Base-by-base conservation (phyloP, 345 rosid species). In the Aegle marmelos region DNA sequence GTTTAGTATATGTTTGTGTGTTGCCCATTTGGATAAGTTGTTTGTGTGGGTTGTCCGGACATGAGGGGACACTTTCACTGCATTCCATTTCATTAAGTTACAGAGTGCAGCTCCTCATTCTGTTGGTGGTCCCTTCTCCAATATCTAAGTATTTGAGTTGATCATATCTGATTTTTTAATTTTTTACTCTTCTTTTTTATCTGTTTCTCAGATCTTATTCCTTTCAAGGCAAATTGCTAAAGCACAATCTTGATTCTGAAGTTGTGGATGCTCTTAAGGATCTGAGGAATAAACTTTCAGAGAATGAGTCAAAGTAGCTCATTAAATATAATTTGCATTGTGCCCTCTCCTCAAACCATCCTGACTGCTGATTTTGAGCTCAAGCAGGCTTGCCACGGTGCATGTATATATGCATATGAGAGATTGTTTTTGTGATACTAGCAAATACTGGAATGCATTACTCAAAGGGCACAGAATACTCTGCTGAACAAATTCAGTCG, bases 241-340 rank as follows among this genome's bases (percentile, higher is more conserved):
- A 93, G 85, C 92, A 95, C 86, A 92, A 92, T 87, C 95, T 95
- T 75, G 91, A 93, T 82, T 80, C 95, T n/a, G 90, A 89, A 87
- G 98, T 93, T 3, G 94, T 92, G 1, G 97, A 86, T 81, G 98
- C 98, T 69, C 94, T 95, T 34, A 92, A 90, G 84, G 97, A 92
- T 85, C 76, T 93, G 68, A 88, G 92, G 87, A 89, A 83, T 53
- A 90, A 90, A 82, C 87, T 95, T 74, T 83, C 87, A 0, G 87
- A 93, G 66, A 86, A 82, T 4, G 91, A 88, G 78, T 60, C 77
- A 30, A 86, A 83, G 75, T 70, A 88, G 79, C 59, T 80, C 85
- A 86, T 83, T 71, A 21, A 75, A 75, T 76, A 24, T 24, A 66
- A 28, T 9, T 31, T 61, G 2, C 21, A 73, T 50, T 48, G 31